Base-by-base conservation (phyloP, 495 filamentous ascomycete genomes). In the Hypoxylon lenormandii region DNA sequence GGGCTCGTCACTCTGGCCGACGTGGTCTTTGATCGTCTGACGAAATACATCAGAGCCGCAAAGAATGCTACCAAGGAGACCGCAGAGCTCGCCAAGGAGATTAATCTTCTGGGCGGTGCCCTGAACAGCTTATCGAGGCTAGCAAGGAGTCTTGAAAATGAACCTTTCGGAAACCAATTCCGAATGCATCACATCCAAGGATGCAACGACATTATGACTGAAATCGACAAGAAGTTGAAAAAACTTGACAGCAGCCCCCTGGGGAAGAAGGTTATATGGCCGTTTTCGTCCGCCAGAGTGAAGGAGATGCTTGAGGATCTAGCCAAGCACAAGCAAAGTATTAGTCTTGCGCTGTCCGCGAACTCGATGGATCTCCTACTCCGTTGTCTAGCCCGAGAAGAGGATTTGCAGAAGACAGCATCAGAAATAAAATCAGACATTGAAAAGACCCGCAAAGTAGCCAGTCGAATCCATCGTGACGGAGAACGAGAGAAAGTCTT, bases 1-100 rank as follows among this genome's bases (percentile, higher is more conserved):
- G 78, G 78, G 7, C 66, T 81, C 0, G 57, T 81, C n/a, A 64
- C 62, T 4, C 47, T 82, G 12, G 75, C 71, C 6, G 78, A 82
- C 19, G 13, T 62, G 0, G 67, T 81, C 12, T 73, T 80, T 18
- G 23, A 50, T 10, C 48, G 67, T 11, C 52, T 72, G 1, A 76
- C 38, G 66, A 76, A 74, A 38, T 82, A 75, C 49, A 66, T 70
- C 10, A 71, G 69, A 12, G 60, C 68, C 22, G 77, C 62, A 6
- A 74, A 77, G 28, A 51, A 77, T 55, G 75, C 78, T 2, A 47
- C 66, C 0, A 64, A 74, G 7, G 72, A 75, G 11, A 61, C 75
- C 22, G 45, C 49, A 49, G 54, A 64, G 5, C 63, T 76, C 11
- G 56, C 55, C 5, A 43, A 62, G 7, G 69, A 72, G 22, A 52